Evolutionary conservation across 805 yeast species (phyloP), one percentile per base, ranked within the genome.

Genomic region (Brettanomyces custersianus): DNA sequence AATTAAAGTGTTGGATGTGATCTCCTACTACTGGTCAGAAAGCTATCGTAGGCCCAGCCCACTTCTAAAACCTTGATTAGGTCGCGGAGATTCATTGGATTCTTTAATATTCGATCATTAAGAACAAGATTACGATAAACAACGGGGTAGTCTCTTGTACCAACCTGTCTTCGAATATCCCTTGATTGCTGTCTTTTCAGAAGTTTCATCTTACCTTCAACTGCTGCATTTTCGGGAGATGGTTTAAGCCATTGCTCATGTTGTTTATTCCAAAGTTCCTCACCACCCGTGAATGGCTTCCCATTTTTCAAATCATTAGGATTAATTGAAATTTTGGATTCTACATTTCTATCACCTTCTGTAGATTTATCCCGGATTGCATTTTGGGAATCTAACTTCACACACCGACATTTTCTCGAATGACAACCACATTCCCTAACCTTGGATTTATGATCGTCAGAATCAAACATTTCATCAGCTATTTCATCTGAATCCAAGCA

Each of bases 61-160:
- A 81, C 73, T 48, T 84, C 77, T 29, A 88, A 70, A 18, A 88
- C 72, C 44, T 70, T 70, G 35, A 86, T 53, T 29, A 82, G 74
- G 53, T 86, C 95, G 39, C 64, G 66, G 47, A 90, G 68, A 55
- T 83, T 85, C 59, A 90, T 64, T 12, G 87, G 83, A 38, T 65
- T 65, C 48, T 74, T 78, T 48, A 90, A 66, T 5, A 73, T 67
- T 46, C 77, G 76, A 25, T 79, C 78, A 49, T 80, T 79, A 30
- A 79, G 72, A 20, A 88, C 80, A 47, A 90, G 62, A 43, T 71
- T 71, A 38, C 70, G 70, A 56, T 86, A 90, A 8, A 90, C 69
- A 16, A 72, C 68, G 4, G 72, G 60, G 46, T 77, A 78, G 38
- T 71, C 68, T n/a, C 43, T 37, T 13, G 40, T 39, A 27, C 37